These are phyloP conservation scores for Naegleria lovaniensis DNA, from an alignment of 208 protist genomes.

Conservation along the genomic window DNA sequence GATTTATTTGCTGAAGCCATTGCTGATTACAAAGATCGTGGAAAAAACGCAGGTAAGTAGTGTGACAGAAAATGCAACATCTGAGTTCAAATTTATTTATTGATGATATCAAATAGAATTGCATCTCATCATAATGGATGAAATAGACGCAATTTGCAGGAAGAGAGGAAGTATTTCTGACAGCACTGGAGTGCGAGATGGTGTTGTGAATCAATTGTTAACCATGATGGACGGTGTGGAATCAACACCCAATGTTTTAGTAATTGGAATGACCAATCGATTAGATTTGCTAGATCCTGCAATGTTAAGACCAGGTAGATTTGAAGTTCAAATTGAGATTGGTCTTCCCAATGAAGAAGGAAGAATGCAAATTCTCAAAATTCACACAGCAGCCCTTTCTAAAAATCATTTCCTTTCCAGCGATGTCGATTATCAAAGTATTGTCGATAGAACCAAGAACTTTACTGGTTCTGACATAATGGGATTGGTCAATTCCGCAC, in stretches of 20 bases:
- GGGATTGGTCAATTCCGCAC: constrained; percentile 22
- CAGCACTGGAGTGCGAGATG: constrained; percentile 98
- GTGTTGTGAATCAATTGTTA: constrained; percentile 99
- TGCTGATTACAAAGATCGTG: constrained; percentile 48
- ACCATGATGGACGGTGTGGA: constrained; percentile 93
- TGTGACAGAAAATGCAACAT: constrained; percentile 96
- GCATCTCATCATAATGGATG: constrained; percentile 99
- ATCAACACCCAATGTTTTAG: constrained; percentile 97
- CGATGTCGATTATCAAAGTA: constrained; percentile 34
- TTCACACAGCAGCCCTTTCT: constrained; percentile 94
- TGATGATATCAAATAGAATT: no score
- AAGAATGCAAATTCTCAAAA: constrained; percentile 94
- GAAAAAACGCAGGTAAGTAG: constrained; percentile 91
- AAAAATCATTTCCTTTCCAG: constrained; percentile 33
- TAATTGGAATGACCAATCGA: constrained; percentile 99
- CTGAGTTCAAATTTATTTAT: no score
- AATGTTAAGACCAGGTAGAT: constrained; percentile 93
- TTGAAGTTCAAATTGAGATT: constrained; percentile 99
- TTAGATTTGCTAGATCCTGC: constrained; percentile 99
- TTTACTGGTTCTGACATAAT: constrained; percentile 86
- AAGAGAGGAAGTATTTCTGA: constrained; percentile 78
- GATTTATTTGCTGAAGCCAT: constrained; percentile 99
- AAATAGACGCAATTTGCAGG: constrained; percentile 98
- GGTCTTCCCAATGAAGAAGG: constrained; percentile 96
- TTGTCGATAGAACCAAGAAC: constrained; percentile 64